A percentile compares a stretch with the other conserved stretches of the same genome.
phyloP scores from a whole-genome alignment of 2,329 filamentous ascomycete genomes.

The Harringtonia lauricola region DNA sequence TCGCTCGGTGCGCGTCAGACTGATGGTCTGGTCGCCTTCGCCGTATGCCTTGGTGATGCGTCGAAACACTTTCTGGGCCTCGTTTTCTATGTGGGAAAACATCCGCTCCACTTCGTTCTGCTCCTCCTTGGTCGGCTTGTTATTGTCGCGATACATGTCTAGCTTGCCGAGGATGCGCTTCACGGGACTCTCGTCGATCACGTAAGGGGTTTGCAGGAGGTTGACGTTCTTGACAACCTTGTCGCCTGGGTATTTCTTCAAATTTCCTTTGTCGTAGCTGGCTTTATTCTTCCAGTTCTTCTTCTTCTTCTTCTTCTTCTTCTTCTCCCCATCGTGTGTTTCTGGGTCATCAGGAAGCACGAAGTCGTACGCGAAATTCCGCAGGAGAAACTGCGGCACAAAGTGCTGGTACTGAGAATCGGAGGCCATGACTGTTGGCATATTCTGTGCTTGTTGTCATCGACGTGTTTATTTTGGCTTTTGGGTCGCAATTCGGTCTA shows the following conservation, averaged over 20 bases:
- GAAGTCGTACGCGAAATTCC: not conserved
- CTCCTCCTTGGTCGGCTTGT: constrained; percentile 5
- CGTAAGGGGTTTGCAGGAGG: not conserved
- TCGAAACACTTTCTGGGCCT: constrained; percentile 7
- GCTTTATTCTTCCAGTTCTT: not conserved
- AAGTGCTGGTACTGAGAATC: not conserved
- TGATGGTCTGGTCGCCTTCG: constrained; percentile 11
- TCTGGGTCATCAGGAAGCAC: not conserved
- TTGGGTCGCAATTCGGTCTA: too few relatives aligned
- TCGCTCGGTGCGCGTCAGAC: constrained; percentile 19
- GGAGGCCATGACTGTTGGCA: too few relatives aligned
- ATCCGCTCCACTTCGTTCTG: constrained; percentile 6
- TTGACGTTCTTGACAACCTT: not conserved
- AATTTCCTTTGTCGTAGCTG: not conserved
- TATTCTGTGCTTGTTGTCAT: not conserved
- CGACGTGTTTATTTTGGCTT: not conserved
- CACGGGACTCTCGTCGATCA: constrained; percentile 10
- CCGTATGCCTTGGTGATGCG: constrained; percentile 12
- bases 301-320: not conserved
- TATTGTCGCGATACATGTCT: constrained; percentile 14
- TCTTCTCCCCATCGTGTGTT: too few relatives aligned
- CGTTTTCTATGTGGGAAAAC: constrained; percentile 9
- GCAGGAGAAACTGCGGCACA: not conserved
- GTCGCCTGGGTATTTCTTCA: not conserved
- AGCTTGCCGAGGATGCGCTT: constrained; percentile 11